These are phyloP conservation scores for Lipomyces lipofer DNA, from an alignment of 805 yeast species.

Conservation along the genomic window DNA sequence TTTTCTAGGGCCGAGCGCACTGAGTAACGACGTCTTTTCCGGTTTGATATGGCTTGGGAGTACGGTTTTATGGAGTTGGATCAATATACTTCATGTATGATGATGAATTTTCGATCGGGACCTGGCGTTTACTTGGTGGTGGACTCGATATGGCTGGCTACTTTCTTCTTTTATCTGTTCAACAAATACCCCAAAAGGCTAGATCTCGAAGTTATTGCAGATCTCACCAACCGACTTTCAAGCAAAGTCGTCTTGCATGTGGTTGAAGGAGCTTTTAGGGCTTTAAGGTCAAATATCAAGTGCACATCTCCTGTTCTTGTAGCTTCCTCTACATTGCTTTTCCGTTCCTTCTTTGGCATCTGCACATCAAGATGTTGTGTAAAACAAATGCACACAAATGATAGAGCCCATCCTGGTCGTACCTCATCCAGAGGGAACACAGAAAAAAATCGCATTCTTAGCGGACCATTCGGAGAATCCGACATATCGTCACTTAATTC, in stretches of 20 bases:
- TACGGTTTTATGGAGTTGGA: not conserved
- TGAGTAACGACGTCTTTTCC: not conserved
- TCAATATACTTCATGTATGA: not conserved
- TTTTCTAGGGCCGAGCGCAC: not conserved
- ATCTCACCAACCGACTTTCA: not conserved
- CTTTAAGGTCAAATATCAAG: too few relatives aligned
- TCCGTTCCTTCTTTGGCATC: too few relatives aligned
- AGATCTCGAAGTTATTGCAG: not conserved
- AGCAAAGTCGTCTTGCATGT: not conserved
- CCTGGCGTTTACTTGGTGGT: not conserved
- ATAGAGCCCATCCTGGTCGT: not conserved
- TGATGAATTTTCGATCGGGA: not conserved
- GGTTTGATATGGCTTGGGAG: not conserved
- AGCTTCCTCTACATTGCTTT: too few relatives aligned
- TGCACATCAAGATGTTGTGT: not conserved
- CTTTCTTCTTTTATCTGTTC: not conserved
- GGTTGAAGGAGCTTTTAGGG: too few relatives aligned
- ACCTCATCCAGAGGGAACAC: not conserved
- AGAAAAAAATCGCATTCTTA: too few relatives aligned
- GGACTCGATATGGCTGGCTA: not conserved
- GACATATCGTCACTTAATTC: too few relatives aligned
- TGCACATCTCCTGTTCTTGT: too few relatives aligned
- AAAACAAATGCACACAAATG: not conserved
- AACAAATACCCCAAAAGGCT: not conserved
- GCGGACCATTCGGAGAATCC: too few relatives aligned